Conservation (phyloP, 176 grass and related monocot genomes). For the Tillandsia fasciculata region DNA sequence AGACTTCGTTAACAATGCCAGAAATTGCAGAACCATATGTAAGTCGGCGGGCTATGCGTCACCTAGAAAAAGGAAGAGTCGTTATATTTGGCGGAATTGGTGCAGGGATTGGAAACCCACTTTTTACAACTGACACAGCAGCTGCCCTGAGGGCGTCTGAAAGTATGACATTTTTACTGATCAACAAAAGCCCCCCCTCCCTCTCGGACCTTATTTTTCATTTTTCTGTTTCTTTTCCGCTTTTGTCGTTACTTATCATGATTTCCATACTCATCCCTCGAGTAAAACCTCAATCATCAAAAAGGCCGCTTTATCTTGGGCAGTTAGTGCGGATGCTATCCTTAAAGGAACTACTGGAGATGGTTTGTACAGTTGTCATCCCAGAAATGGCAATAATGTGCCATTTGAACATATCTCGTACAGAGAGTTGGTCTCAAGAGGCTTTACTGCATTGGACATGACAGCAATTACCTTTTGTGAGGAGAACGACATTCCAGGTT, state of each 20-base stretch:
- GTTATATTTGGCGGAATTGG: conserved; percentile 81
- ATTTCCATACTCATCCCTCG: too few species aligned
- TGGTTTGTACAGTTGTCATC: conserved; percentile 48
- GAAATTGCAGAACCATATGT: conserved; percentile 88
- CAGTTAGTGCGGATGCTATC: conserved; percentile 85
- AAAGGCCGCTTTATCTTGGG: not conserved
- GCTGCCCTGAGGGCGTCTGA: conserved; percentile 87
- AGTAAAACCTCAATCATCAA: too few species aligned
- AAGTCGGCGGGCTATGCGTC: conserved; percentile 71
- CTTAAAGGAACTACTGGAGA: conserved; percentile 77
- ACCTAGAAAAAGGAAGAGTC: conserved; percentile 89
- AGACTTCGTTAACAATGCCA: conserved; percentile 74
- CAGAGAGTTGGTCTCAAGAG: conserved; percentile 72
- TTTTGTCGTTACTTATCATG: too few species aligned
- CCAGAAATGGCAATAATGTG: conserved; percentile 33
- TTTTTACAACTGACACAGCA: conserved; percentile 78
- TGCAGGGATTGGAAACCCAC: conserved; percentile 54
- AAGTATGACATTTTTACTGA: conserved; percentile 35
- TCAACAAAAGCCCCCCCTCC: too few species aligned
- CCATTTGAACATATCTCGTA: conserved; percentile 84
- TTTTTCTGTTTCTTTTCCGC: too few species aligned
- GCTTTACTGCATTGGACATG: conserved; percentile 71
- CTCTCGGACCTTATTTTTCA: too few species aligned
- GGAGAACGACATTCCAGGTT: conserved; percentile 97
- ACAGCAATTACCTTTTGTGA: conserved; percentile 89